Evolutionary conservation across 2,329 filamentous ascomycete species (phyloP).

Genomic region (Dichotomopilus funicola): DNA sequence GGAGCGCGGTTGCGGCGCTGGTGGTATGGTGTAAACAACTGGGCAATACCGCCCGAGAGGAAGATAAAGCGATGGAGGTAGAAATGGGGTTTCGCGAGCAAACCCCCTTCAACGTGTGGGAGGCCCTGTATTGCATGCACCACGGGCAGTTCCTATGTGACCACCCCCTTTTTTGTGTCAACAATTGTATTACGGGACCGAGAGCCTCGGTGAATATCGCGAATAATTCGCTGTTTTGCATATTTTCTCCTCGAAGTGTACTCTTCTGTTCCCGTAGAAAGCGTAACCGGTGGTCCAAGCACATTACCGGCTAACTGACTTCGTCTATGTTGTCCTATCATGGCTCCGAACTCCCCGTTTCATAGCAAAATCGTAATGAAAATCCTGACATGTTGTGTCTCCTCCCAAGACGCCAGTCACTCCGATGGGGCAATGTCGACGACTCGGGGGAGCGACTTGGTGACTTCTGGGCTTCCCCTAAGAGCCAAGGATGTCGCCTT

Average conservation of each 20-base stretch:
- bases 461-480: constrained; percentile 56
- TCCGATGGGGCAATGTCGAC: constrained; percentile 26
- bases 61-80: neutral
- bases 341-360: constrained; percentile 14
- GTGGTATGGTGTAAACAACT: constrained; percentile 96
- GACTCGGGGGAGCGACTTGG: constrained; percentile 30
- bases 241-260: too few species aligned
- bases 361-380: neutral
- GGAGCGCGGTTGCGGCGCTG: constrained; percentile 76
- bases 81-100: neutral
- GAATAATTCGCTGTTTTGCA: too few species aligned
- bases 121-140: neutral
- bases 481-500: constrained; percentile 46
- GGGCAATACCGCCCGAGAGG: constrained; percentile 55
- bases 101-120: neutral
- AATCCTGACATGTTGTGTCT: neutral
- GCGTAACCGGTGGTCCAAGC: neutral
- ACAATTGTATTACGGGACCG: too few species aligned
- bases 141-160: too few species aligned
- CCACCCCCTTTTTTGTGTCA: too few species aligned
- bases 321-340: constrained; percentile 7
- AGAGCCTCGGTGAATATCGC: too few species aligned
- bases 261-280: too few species aligned
- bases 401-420: neutral
- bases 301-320: neutral